Conservation (phyloP, 805 yeast species). For the Cyberlindnera galapagoensis region DNA sequence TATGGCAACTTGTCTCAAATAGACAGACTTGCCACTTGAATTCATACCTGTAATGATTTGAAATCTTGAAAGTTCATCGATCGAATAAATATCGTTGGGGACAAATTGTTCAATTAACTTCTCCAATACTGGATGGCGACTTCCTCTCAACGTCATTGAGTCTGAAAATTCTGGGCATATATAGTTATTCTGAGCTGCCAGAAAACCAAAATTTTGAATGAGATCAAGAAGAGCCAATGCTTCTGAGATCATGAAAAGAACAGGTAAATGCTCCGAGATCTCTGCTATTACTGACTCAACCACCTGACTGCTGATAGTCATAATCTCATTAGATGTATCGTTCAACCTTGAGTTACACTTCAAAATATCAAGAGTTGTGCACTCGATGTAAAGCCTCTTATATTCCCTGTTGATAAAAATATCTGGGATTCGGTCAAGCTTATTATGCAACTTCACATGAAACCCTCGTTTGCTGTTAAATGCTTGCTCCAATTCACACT, state of each 20-base stretch:
- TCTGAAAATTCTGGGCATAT: slow-evolving; percentile 32
- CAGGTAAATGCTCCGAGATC: slow-evolving; percentile 26
- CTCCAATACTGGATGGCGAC: slow-evolving; percentile 40
- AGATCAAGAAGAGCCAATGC: slow-evolving; percentile 38
- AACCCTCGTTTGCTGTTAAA: slow-evolving; percentile 35
- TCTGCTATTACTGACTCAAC: slow-evolving; percentile 27
- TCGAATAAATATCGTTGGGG: slow-evolving; percentile 33
- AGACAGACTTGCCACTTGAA: slow-evolving; percentile 60
- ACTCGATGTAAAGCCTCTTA: slow-evolving; percentile 30
- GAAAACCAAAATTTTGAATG: slow-evolving; percentile 28
- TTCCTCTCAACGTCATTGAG: slow-evolving; percentile 23
- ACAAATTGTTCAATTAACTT: slow-evolving; percentile 23
- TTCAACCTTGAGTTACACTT: slow-evolving; percentile 35
- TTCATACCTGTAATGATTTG: slow-evolving; percentile 54
- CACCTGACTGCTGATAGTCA: slow-evolving; percentile 34
- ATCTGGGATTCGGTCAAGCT: slow-evolving; percentile 23
- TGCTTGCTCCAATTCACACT: slow-evolving; percentile 24
- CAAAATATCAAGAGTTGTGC: slow-evolving; percentile 33
- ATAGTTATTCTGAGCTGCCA: slow-evolving; percentile 23
- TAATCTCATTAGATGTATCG: slow-evolving; percentile 35
- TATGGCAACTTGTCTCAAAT: slow-evolving; percentile 45
- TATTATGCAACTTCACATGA: slow-evolving; percentile 23
- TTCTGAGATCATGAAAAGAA: slow-evolving; percentile 36
- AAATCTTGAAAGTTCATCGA: slow-evolving; percentile 31
- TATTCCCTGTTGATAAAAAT: slow-evolving; percentile 28